Evolutionary conservation across 495 filamentous ascomycete species (phyloP), one percentile per base, ranked within the genome.

Genomic region (Daldinia caldariorum): DNA sequence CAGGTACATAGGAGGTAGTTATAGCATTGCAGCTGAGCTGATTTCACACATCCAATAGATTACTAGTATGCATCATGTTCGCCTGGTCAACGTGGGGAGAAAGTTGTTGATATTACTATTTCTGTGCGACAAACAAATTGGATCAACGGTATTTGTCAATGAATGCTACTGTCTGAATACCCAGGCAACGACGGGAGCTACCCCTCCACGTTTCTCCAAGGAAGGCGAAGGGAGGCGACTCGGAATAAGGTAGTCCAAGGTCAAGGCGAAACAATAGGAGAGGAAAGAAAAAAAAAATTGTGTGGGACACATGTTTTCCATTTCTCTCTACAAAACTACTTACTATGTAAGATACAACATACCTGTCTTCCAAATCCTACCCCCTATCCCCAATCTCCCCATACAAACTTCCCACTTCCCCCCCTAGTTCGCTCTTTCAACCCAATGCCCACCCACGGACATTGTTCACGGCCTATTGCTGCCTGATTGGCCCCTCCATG

Each of bases 401-500:
- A 29, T n/a, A 57, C 32, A 37, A 8, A 55, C 9, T 32, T 34
- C 53, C 3, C 13, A 55, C 53, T 13, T 43, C 16, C 16, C 37
- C 51, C 63, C 49, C 35, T 32, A 10, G 37, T n/a, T 47, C 58
- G 26, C 55, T 39, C 64, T 67, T 68, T 72, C 65, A 29, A 68
- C 60, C 70, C 70, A 68, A 72, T 29, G 56, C 47, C 63, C 64
- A 61, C 43, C 55, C 32, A 18, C 16, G 51, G 45, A 55, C 63
- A 72, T 68, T 68, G 58, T 65, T 72, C 65, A 72, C 61, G 16
- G 54, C 55, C 70, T 20, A 62, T 72, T 72, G 70, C 49, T 72
- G 70, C 70, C 70, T 68, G 70, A 72, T 68, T 72, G 65, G 69
- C 59, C 69, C 70, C 70, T 72, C 70, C 70, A 14, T 58, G 41